These are phyloP conservation scores for Dactylorhiza incarnata DNA, from an alignment of 106 monocot species.

Conservation along the genomic window DNA sequence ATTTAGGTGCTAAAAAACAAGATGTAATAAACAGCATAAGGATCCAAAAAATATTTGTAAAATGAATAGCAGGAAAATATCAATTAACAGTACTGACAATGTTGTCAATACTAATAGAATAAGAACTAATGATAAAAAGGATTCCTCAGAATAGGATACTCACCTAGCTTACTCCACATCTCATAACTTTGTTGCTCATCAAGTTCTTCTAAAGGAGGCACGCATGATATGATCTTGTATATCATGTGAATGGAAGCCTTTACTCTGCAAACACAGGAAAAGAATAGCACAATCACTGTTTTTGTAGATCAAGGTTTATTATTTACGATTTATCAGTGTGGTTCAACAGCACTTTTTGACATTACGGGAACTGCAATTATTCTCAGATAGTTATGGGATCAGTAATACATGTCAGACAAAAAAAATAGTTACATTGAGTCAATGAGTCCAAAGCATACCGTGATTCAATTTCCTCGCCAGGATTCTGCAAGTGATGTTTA, in stretches of 20 bases:
- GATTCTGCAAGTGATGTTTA: slow-evolving; percentile 4
- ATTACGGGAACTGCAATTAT: neutral
- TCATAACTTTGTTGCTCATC: slow-evolving; percentile 34
- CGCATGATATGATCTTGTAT: slow-evolving; percentile 37
- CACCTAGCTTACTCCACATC: slow-evolving; percentile 67
- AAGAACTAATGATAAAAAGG: neutral
- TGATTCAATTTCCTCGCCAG: slow-evolving; percentile 5
- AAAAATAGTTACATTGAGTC: neutral
- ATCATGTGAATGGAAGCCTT: slow-evolving; percentile 26
- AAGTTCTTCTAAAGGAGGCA: slow-evolving; percentile 37
- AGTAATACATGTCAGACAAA: neutral
- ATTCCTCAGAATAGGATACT: slow-evolving; percentile 2
- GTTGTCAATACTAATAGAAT: slow-evolving; percentile 2
- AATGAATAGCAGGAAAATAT: neutral
- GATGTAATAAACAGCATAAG: too few relatives aligned
- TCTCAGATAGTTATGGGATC: neutral
- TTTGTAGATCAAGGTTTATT: neutral
- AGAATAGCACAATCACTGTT: neutral
- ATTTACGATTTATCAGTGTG: neutral
- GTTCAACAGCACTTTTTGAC: neutral
- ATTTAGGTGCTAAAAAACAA: too few relatives aligned
- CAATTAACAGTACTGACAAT: neutral
- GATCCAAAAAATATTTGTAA: neutral
- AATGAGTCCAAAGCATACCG: slow-evolving; percentile 13
- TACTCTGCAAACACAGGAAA: slow-evolving; percentile 11